Conservation (phyloP, 2,329 filamentous ascomycete genomes). For the Emericellopsis cladophorae region DNA sequence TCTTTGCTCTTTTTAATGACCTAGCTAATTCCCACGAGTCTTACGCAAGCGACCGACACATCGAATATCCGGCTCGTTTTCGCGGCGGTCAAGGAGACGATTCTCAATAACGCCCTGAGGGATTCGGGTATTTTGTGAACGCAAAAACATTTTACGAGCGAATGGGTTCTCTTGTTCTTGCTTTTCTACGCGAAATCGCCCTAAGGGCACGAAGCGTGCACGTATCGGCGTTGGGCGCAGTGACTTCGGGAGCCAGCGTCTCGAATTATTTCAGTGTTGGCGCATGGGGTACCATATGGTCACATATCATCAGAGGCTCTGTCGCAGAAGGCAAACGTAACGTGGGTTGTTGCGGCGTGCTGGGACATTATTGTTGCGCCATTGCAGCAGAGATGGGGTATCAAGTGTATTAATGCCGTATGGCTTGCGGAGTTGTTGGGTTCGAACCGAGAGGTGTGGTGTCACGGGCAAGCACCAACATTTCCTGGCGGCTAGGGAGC, state of each 20-base stretch:
- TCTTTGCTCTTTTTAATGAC: not conserved
- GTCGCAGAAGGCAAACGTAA: too few species aligned
- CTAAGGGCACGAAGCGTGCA: not conserved
- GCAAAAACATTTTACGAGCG: constrained; percentile 2
- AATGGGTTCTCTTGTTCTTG: not conserved
- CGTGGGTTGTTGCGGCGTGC: too few species aligned
- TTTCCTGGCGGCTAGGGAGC: too few species aligned
- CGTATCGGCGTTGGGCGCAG: not conserved
- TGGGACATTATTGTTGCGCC: too few species aligned
- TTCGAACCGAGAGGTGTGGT: too few species aligned
- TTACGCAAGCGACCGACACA: constrained; percentile 97
- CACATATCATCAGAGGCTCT: too few species aligned
- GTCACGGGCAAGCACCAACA: too few species aligned
- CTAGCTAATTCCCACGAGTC: constrained; percentile 34
- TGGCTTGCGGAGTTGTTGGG: too few species aligned
- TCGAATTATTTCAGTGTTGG: not conserved
- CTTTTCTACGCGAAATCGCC: too few species aligned
- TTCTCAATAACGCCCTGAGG: constrained; percentile 93
- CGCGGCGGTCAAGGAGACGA: constrained; percentile 96
- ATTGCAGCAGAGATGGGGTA: too few species aligned
- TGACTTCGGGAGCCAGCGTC: not conserved
- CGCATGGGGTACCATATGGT: too few species aligned
- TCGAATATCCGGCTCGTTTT: constrained; percentile 97
- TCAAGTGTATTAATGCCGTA: too few species aligned
- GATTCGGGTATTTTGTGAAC: constrained; percentile 87